phyloP scores from a whole-genome alignment of 2,329 filamentous ascomycete species.

The Aspergillus fructus region DNA sequence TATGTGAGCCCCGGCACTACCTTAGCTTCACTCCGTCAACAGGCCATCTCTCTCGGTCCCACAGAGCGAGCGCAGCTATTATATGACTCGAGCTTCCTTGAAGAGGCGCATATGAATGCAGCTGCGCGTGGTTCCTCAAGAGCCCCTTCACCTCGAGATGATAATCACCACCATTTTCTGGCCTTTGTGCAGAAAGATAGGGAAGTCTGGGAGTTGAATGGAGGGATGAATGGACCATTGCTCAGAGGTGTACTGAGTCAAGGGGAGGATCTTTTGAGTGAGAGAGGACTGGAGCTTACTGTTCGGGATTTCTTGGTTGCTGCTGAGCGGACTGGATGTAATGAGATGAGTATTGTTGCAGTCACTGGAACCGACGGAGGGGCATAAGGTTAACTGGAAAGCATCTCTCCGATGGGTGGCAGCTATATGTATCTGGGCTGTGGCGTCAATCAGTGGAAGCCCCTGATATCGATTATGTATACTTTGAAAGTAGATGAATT shows the following conservation, averaged over 20 bases:
- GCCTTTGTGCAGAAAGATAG: conserved; percentile 35
- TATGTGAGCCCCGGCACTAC: conserved; percentile 45
- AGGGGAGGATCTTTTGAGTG: conserved; percentile 32
- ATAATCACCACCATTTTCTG: conserved; percentile 27
- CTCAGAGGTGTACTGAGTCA: conserved; percentile 27
- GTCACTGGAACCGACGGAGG: background rate
- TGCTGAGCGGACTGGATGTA: background rate
- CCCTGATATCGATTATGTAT: too few relatives aligned
- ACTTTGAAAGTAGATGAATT: too few relatives aligned
- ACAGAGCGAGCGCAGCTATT: conserved; percentile 51
- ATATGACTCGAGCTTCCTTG: conserved; percentile 40
- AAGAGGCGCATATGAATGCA: conserved; percentile 23
- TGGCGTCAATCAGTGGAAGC: too few relatives aligned
- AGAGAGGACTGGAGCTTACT: conserved; percentile 22
- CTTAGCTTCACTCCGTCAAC: conserved; percentile 46
- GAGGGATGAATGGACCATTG: conserved; percentile 31
- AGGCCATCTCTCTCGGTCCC: conserved; percentile 46
- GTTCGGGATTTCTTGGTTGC: conserved; percentile 5
- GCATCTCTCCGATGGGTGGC: too few relatives aligned
- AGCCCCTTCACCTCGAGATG: conserved; percentile 4
- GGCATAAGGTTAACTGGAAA: background rate
- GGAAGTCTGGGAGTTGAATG: conserved; percentile 36
- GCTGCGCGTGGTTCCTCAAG: conserved; percentile 3
- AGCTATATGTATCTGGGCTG: too few relatives aligned
- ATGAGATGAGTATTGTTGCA: conserved; percentile 1